Conservation (phyloP, 352 stramenopile species). For the Thalassiosira livingstoniorum region DNA sequence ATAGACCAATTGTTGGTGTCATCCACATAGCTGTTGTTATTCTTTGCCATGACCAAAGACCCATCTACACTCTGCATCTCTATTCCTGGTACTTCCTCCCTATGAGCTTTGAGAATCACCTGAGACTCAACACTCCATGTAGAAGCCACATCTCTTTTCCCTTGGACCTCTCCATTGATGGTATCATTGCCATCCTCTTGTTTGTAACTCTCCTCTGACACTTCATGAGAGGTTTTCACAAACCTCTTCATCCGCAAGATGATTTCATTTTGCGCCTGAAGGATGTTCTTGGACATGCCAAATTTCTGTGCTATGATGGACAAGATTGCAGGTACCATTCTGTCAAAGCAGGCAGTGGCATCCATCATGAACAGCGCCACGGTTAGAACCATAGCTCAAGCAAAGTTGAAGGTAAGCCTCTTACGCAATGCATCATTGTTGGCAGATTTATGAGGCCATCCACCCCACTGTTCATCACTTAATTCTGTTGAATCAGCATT, state of each 20-base stretch:
- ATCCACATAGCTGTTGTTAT: neutral
- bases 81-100: neutral
- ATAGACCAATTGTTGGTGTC: neutral
- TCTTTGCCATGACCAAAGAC: neutral
- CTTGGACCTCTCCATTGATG: neutral
- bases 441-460: neutral
- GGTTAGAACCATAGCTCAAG: neutral
- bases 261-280: neutral
- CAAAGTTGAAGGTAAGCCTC: neutral
- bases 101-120: neutral
- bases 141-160: neutral
- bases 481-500: neutral
- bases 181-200: neutral
- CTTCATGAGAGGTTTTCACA: neutral
- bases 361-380: neutral
- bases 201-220: neutral
- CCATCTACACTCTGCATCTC: neutral
- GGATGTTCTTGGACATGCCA: neutral
- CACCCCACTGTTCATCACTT: neutral
- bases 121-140: no score
- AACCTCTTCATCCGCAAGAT: neutral
- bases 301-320: neutral
- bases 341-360: neutral
- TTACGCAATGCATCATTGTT: neutral
- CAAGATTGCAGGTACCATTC: neutral